A percentile compares a stretch with the other conserved stretches of the same genome.
These are phyloP conservation scores for Parietichytrium sp. DNA, from an alignment of 108 stramenopile genomes.

Conservation along the genomic window DNA sequence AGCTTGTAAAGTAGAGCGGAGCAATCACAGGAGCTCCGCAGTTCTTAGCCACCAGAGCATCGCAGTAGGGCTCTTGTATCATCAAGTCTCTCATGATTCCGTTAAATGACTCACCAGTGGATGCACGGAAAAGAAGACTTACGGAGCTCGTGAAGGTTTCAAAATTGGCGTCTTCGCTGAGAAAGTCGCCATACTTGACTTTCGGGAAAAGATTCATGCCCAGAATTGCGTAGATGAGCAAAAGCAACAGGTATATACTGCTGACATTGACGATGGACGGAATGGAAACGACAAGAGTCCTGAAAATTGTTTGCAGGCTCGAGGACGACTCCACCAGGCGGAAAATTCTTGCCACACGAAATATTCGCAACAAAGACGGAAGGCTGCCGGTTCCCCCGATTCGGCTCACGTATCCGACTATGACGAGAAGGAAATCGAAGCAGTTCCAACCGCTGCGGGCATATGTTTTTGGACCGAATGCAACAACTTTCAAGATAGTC, in stretches of 20 bases:
- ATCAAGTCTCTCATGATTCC: slow-evolving; percentile 46
- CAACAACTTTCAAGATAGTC: slow-evolving; percentile 53
- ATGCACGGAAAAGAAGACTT: slow-evolving; percentile 39
- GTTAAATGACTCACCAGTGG: slow-evolving; percentile 53
- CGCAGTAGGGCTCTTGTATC: background rate
- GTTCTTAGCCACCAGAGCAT: too few species aligned
- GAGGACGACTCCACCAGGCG: slow-evolving; percentile 37
- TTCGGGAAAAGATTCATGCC: slow-evolving; percentile 49
- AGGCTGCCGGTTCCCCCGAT: background rate
- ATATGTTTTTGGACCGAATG: slow-evolving; percentile 51
- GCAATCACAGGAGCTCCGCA: slow-evolving; percentile 35
- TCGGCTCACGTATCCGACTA: slow-evolving; percentile 48
- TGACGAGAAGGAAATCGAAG: slow-evolving; percentile 60
- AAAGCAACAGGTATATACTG: slow-evolving; percentile 40
- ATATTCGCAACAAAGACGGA: slow-evolving; percentile 37
- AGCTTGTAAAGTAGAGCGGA: slow-evolving; percentile 23
- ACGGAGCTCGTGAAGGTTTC: slow-evolving; percentile 40
- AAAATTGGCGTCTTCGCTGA: slow-evolving; percentile 43
- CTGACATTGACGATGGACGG: slow-evolving; percentile 48
- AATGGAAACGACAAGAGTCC: slow-evolving; percentile 38
- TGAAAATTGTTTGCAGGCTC: slow-evolving; percentile 16
- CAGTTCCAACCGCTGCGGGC: slow-evolving; percentile 56
- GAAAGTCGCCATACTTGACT: slow-evolving; percentile 38
- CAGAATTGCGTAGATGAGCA: slow-evolving; percentile 50
- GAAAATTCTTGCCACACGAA: slow-evolving; percentile 42